Evolutionary conservation across 2,329 filamentous ascomycete genomes (phyloP).

Genomic region (Colletotrichum endophyticum): DNA sequence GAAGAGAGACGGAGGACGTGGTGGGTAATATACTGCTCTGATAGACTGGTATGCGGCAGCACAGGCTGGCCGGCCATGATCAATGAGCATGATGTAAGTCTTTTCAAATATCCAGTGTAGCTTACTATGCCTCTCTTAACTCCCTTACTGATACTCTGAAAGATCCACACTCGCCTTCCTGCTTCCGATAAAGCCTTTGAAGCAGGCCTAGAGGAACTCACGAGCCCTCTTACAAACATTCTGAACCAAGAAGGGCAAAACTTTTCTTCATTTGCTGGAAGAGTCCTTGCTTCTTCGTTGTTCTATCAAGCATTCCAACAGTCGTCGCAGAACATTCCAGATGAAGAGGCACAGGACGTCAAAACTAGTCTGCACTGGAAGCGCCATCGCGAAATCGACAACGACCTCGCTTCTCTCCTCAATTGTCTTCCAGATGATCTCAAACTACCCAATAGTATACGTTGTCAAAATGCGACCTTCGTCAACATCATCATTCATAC

Average conservation of each 20-base stretch:
- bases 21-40: slow-evolving; percentile 69
- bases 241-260: slow-evolving; percentile 51
- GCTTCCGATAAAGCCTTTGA: slow-evolving; percentile 65
- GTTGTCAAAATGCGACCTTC: slow-evolving; percentile 65
- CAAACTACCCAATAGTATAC: slow-evolving; percentile 61
- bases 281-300: slow-evolving; percentile 67
- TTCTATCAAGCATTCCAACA: slow-evolving; percentile 58
- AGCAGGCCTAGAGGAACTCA: slow-evolving; percentile 55
- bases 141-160: not conserved
- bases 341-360: slow-evolving; percentile 62
- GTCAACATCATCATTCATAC: slow-evolving; percentile 71
- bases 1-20: slow-evolving; percentile 73
- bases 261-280: slow-evolving; percentile 60
- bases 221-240: slow-evolving; percentile 54
- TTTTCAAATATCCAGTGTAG: rapidly evolving
- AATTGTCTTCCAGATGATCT: slow-evolving; percentile 64
- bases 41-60: slow-evolving; percentile 70
- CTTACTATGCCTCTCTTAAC: not conserved
- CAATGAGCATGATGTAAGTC: slow-evolving; percentile 62
- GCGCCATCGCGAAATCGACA: slow-evolving; percentile 67
- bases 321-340: slow-evolving; percentile 65
- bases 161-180: slow-evolving; percentile 66
- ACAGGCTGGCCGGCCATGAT: slow-evolving; percentile 74
- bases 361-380: slow-evolving; percentile 72
- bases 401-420: slow-evolving; percentile 64